Percentiles rank a stretch among this genome's conserved stretches.
Conservation (phyloP, 2,329 filamentous ascomycete genomes). For the Fusarium setosum region DNA sequence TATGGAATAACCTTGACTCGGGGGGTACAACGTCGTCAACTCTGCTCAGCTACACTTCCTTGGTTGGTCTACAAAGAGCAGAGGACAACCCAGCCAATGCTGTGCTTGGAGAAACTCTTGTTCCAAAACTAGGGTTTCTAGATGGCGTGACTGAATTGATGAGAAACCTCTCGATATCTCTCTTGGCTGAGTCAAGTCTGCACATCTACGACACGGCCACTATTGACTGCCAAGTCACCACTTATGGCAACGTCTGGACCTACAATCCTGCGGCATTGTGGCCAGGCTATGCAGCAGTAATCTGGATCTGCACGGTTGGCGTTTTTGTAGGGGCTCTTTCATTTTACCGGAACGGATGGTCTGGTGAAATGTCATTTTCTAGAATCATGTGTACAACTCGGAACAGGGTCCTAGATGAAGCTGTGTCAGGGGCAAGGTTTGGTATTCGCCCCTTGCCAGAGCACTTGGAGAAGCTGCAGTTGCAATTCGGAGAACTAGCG, state of each 20-base stretch:
- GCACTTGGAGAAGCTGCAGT: not conserved
- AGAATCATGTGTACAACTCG: not conserved
- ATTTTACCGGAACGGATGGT: not conserved
- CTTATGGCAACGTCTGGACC: not conserved
- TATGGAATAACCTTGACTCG: not conserved
- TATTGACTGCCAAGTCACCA: not conserved
- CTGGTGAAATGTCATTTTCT: not conserved
- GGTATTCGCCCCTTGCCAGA: not conserved
- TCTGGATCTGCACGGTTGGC: not conserved
- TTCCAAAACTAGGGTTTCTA: not conserved
- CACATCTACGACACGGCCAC: not conserved
- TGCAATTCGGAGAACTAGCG: not conserved
- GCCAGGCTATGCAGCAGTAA: not conserved
- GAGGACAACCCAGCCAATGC: rapidly evolving
- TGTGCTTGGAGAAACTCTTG: rapidly evolving
- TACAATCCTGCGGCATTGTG: not conserved
- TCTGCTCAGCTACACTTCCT: not conserved
- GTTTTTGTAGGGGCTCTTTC: not conserved
- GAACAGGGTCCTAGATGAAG: not conserved
- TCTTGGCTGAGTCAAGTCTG: not conserved
- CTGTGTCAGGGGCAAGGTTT: not conserved
- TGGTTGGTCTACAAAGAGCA: not conserved
- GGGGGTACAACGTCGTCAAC: not conserved
- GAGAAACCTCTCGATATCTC: not conserved
- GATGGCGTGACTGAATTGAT: not conserved